Percentiles rank a stretch among this genome's conserved stretches.
Evolutionary conservation across 2,329 filamentous ascomycete genomes (phyloP).

Genomic region (Cladosporium cucumerinum): DNA sequence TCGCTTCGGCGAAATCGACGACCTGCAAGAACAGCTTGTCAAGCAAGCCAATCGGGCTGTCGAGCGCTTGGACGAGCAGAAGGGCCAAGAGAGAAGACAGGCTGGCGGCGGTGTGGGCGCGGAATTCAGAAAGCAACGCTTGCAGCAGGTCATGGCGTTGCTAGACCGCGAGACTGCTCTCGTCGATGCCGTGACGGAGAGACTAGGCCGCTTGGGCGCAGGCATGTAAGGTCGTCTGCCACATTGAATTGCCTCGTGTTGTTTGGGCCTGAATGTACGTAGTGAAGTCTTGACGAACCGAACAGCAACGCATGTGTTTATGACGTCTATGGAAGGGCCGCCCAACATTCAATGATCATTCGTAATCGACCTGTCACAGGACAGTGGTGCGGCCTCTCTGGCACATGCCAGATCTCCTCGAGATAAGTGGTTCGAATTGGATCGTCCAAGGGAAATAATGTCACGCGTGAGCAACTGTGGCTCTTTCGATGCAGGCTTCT

Average conservation of each 20-base stretch:
- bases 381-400: background rate
- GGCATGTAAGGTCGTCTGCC: background rate
- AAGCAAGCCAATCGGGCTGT: constrained; percentile 30
- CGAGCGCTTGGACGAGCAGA: constrained; percentile 24
- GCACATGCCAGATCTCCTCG: background rate
- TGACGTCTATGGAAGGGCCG: background rate
- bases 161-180: constrained; percentile 65
- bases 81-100: constrained; percentile 30
- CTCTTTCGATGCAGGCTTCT: constrained; percentile 1
- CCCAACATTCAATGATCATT: background rate
- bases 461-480: background rate
- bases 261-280: background rate
- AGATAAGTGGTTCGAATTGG: background rate
- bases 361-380: background rate
- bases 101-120: constrained; percentile 54
- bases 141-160: constrained; percentile 61
- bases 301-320: background rate
- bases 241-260: background rate
- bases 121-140: constrained; percentile 57
- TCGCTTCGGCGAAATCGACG: constrained; percentile 27
- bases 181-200: constrained; percentile 62
- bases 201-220: constrained; percentile 55
- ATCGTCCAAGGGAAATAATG: background rate
- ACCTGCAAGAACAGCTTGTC: constrained; percentile 29
- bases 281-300: background rate